Evolutionary conservation across 2,329 filamentous ascomycete genomes (phyloP).

Genomic region (Alternaria viburni): DNA sequence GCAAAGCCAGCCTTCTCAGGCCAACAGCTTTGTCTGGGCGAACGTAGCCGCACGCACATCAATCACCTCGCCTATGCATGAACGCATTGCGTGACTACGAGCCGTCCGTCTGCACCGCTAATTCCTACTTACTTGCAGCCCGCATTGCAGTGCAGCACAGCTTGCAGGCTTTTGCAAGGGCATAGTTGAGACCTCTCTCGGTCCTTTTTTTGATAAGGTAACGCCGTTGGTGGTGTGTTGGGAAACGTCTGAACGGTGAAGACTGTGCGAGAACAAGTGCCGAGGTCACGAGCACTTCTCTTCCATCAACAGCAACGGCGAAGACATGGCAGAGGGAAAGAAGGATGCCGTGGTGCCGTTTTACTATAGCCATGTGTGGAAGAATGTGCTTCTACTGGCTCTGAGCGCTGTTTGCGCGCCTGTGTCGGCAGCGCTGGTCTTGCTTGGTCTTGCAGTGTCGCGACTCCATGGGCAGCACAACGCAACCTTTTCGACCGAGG

Average conservation of each 20-base stretch:
- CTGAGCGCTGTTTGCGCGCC: slow-evolving; percentile 57
- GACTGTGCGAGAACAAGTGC: slow-evolving; percentile 9
- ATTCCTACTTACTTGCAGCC: slow-evolving; percentile 11
- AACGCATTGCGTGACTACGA: slow-evolving; percentile 10
- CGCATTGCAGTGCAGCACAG: slow-evolving; percentile 3
- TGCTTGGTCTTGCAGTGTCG: slow-evolving; percentile 34
- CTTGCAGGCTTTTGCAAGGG: not conserved
- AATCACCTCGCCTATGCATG: slow-evolving; percentile 23
- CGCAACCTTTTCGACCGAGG: slow-evolving; percentile 20
- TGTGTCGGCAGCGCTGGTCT: slow-evolving; percentile 47
- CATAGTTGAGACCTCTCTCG: not conserved
- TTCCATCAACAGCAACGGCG: slow-evolving; percentile 1
- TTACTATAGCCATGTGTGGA: slow-evolving; percentile 52
- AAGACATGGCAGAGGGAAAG: slow-evolving; percentile 18
- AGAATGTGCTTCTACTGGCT: slow-evolving; percentile 57
- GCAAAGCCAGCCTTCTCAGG: slow-evolving; percentile 8
- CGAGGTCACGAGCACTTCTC: slow-evolving; percentile 24
- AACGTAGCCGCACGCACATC: slow-evolving; percentile 14
- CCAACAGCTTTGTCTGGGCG: not conserved
- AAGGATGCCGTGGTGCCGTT: slow-evolving; percentile 22
- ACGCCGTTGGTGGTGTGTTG: slow-evolving; percentile 10
- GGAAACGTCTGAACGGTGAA: slow-evolving; percentile 11
- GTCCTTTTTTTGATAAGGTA: slow-evolving; percentile 5
- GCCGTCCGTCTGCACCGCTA: slow-evolving; percentile 18
- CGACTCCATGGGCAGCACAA: slow-evolving; percentile 14